Conservation (phyloP, 2,329 filamentous ascomycete genomes). For the Aspergillus luchuensis region DNA sequence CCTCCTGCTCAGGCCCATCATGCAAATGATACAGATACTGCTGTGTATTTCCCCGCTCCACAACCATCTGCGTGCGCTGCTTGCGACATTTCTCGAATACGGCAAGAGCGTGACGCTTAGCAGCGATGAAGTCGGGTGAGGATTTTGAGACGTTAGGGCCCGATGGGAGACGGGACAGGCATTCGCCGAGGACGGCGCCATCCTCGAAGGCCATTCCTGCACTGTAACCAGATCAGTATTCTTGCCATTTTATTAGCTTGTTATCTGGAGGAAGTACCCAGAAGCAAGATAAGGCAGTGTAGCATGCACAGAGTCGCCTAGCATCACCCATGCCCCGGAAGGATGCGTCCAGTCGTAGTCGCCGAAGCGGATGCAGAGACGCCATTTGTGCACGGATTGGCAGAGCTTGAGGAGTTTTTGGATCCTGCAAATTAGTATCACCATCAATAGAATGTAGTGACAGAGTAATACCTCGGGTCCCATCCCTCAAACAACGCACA, state of each 20-base stretch:
- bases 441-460: neutral
- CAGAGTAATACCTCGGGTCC: slow-evolving; percentile 52
- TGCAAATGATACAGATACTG: slow-evolving; percentile 64
- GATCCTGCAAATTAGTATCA: slow-evolving; percentile 36
- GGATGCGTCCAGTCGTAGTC: slow-evolving; percentile 61
- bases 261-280: slow-evolving; percentile 28
- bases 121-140: slow-evolving; percentile 29
- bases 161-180: slow-evolving; percentile 51
- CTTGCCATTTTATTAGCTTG: too few relatives aligned
- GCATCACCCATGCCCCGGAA: slow-evolving; percentile 58
- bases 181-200: slow-evolving; percentile 59
- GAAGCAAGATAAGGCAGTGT: slow-evolving; percentile 64
- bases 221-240: slow-evolving; percentile 29
- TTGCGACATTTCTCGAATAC: slow-evolving; percentile 61
- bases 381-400: slow-evolving; percentile 63
- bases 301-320: slow-evolving; percentile 66
- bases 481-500: slow-evolving; percentile 57
- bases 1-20: slow-evolving; percentile 59
- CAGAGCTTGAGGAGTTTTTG: slow-evolving; percentile 60
- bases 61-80: slow-evolving; percentile 61
- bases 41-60: slow-evolving; percentile 61
- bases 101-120: slow-evolving; percentile 38
- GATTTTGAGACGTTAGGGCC: slow-evolving; percentile 43
- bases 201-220: slow-evolving; percentile 66
- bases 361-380: slow-evolving; percentile 58